Conservation (phyloP, 305 asterid genomes). For the Fraxinus nigra region DNA sequence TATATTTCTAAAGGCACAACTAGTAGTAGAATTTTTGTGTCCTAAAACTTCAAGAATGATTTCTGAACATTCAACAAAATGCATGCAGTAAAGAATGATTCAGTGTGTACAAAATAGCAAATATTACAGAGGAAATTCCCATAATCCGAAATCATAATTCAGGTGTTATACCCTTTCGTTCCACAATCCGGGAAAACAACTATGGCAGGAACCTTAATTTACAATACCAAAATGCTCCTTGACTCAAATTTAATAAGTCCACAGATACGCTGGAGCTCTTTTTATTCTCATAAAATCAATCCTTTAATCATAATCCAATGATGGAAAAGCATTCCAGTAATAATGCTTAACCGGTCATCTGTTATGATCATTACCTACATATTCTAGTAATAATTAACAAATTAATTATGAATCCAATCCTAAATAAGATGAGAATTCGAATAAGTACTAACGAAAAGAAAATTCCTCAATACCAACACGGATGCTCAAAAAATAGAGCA, state of each 20-base stretch:
- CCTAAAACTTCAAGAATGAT: not conserved
- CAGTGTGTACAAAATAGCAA: not conserved
- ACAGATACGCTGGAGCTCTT: not conserved
- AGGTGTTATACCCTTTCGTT: not conserved
- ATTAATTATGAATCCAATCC: not conserved
- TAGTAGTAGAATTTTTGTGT: not conserved
- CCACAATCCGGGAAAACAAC: not conserved
- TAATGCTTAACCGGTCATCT: conserved; percentile 7
- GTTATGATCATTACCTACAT: not conserved
- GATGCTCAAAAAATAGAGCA: not conserved
- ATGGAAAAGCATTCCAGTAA: not conserved
- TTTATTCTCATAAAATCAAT: conserved; percentile 4
- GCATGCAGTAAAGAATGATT: not conserved
- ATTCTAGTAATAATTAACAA: not conserved
- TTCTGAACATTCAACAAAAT: not conserved
- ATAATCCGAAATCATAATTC: not conserved
- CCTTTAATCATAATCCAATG: not conserved
- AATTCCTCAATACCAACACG: not conserved
- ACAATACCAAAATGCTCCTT: conserved; percentile 7
- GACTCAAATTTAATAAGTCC: conserved; percentile 1
- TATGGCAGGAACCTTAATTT: not conserved
- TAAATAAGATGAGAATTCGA: not conserved
- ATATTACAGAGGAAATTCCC: not conserved
- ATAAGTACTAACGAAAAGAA: not conserved
- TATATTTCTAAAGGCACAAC: not conserved